Conservation (phyloP, 805 yeast genomes). For the Lipomyces orientalis region DNA sequence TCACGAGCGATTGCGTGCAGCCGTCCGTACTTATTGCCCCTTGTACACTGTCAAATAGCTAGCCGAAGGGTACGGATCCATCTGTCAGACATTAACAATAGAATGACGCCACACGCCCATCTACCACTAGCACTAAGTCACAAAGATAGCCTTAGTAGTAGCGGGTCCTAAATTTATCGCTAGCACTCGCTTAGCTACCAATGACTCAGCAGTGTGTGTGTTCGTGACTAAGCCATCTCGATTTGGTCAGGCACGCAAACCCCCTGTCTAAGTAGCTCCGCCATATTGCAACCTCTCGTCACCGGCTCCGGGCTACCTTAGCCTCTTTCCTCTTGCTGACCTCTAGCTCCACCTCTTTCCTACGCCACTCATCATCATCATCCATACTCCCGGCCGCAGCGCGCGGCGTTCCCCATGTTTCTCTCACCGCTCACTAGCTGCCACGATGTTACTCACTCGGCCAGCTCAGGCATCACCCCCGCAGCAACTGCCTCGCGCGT, state of each 20-base stretch:
- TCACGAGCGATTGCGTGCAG: neutral
- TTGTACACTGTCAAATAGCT: neutral
- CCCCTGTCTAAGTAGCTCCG: conserved; percentile 9
- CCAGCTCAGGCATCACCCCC: conserved; percentile 5
- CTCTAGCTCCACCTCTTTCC: neutral
- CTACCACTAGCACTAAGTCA: neutral
- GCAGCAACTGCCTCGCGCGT: neutral
- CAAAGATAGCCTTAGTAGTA: neutral
- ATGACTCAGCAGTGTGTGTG: neutral
- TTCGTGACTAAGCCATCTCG: neutral
- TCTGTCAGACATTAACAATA: neutral
- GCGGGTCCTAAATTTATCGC: neutral
- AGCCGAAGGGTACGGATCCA: neutral
- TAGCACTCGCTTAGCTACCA: neutral
- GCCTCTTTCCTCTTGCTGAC: neutral
- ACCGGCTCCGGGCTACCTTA: neutral
- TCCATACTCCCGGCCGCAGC: neutral
- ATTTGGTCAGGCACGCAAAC: neutral
- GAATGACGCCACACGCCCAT: neutral
- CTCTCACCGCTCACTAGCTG: neutral
- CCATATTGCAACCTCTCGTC: neutral
- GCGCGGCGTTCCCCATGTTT: neutral
- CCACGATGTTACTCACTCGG: conserved; percentile 6
- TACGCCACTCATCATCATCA: neutral
- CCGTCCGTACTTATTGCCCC: neutral